Base-by-base conservation (phyloP, 805 yeast species). In the Wickerhamiella vanderwaltii region DNA sequence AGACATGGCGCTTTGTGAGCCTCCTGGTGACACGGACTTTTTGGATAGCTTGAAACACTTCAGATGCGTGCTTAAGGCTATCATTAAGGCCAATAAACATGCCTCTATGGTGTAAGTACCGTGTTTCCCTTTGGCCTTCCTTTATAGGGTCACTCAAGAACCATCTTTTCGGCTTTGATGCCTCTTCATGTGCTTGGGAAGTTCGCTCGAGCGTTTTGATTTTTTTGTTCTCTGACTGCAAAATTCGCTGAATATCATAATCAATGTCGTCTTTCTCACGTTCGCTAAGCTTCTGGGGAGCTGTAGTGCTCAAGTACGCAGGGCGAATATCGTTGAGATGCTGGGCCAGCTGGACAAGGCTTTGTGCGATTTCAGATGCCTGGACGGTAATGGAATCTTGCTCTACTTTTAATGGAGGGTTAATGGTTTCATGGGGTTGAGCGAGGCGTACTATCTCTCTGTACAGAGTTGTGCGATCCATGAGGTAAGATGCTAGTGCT, bases 251-350 rank as follows among this genome's bases (percentile, higher is more conserved):
- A 19, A 63, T 57, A 29, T 60, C 63, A 43, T 58, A 60, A 48
- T 64, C 68, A 20, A 63, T 55, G 24, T 61, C 64, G 48, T 63
- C 65, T 18, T 60, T 47, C 34, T 64, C 63, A 15, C 53, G 46
- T 20, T 61, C 64, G 9, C 60, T 54, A 46, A 64, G 43, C 28
- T 46, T 48, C 31, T 44, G 39, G 3, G 52, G 48, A 2, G 52
- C 54, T 5, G 48, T 23, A 23, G 52, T 45, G 2, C 61, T 58
- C 12, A 61, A 48, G 41, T 61, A 61, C 23, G 53, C 43, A 3
- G 58, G 55, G n/a, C 61, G 44, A 17, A 59, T 39, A n/a, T 43
- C 43, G 9, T 29, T 34, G 28, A 60, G 46, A 40, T 50, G 50
- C 12, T 28, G 35, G 12, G 42, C 39, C 28, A 57, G 49, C n/a